Evolutionary conservation across 1,139 yeast genomes (phyloP), one percentile per base, ranked within the genome.

Genomic region (Suhomyces anneliseae): DNA sequence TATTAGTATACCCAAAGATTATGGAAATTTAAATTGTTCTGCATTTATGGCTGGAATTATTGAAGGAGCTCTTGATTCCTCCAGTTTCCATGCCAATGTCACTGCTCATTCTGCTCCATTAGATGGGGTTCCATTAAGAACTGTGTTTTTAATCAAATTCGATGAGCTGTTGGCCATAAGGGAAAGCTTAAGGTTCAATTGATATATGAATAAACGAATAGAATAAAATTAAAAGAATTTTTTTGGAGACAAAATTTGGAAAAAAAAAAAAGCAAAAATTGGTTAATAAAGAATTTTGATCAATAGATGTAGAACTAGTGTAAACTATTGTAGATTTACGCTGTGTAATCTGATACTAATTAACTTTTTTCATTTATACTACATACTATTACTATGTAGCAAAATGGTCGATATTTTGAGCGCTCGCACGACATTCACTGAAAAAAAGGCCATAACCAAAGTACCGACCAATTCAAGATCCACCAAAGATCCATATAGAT

Each of bases 31-130:
- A 57, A 88, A 87, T 59, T 87, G 95, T 59, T 85, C 88, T 9
- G 92, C 97, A 0, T 88, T 87, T 59, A 81, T 87, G 2, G 97
- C 97, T 1, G 99, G 99, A 0, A 81, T 93, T 27, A 80, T 93
- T 27, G 97, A 92, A 63, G 98, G 97, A 0, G 86, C 93, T 1
- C 70, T 93, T 46, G 95, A 89, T 55, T 79, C 87, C 12, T 80
- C 92, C 2, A 85, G 85, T 51, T 92, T 92, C 61, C 84, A 82
- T 45, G 95, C 96, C 27, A 76, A 73, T 39, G 99, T 93, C 6
- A 82, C 92, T 7, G 97, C 99, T 0, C 99, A 95, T 62, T 77
- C 87, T 0, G 92, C 86, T 37, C 87, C 92, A 0, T 70, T 79
- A 6, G 88, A 80, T 4, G 81, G 74, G 4, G 67, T 61, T 39